A percentile compares a stretch with the other conserved stretches of the same genome.
phyloP scores from a whole-genome alignment of 441 rosid genomes.

The Viola pubescens region DNA sequence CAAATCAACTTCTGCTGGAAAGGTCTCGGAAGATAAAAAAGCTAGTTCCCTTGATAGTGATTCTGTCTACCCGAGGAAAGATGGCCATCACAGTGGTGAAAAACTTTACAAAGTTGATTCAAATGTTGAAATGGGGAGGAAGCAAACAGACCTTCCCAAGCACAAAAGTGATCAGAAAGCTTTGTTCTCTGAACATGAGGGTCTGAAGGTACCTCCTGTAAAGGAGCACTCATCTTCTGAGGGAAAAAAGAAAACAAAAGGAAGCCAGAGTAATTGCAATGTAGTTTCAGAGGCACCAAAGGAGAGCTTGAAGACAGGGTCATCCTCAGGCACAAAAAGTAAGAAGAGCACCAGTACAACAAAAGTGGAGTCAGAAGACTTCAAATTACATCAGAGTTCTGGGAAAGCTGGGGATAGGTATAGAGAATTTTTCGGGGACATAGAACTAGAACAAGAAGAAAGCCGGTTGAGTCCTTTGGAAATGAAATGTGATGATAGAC shows the following conservation, averaged over 20 bases:
- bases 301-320: slow-evolving; percentile 34
- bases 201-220: slow-evolving; percentile 26
- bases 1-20: slow-evolving; percentile 38
- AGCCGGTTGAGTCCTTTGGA: slow-evolving; percentile 29
- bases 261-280: slow-evolving; percentile 33
- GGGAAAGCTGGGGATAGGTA: slow-evolving; percentile 54
- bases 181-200: slow-evolving; percentile 30
- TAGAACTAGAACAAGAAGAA: slow-evolving; percentile 56
- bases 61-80: slow-evolving; percentile 38
- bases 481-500: slow-evolving; percentile 24
- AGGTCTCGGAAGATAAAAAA: slow-evolving; percentile 48
- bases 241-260: slow-evolving; percentile 48
- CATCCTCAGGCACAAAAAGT: slow-evolving; percentile 38
- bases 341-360: slow-evolving; percentile 34
- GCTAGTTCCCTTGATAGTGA: slow-evolving; percentile 31
- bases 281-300: slow-evolving; percentile 30
- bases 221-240: slow-evolving; percentile 46
- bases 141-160: slow-evolving; percentile 31
- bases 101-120: slow-evolving; percentile 37
- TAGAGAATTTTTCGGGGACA: slow-evolving; percentile 77
- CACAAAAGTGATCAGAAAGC: slow-evolving; percentile 37
- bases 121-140: slow-evolving; percentile 32
- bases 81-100: slow-evolving; percentile 37
- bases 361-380: slow-evolving; percentile 39
- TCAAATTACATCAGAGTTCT: slow-evolving; percentile 36